Evolutionary conservation across 768 basidiomycete genomes (phyloP).

Genomic region (Mycena leptocephala): DNA sequence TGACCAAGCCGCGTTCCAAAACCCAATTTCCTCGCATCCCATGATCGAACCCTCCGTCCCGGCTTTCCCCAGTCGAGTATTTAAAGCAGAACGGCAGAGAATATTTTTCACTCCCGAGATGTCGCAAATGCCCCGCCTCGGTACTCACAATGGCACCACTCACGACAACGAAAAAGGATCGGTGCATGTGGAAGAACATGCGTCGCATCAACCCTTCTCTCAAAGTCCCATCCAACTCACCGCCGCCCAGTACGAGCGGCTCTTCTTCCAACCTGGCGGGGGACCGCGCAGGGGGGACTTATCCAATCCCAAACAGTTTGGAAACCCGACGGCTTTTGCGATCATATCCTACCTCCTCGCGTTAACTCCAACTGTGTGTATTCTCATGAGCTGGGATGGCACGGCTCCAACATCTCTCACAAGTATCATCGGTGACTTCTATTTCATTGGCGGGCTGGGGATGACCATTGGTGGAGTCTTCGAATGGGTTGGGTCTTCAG

Average conservation of each 20-base stretch:
- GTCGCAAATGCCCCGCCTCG: neutral
- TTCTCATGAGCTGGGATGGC: slow-evolving; percentile 38
- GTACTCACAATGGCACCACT: neutral
- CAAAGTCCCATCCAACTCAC: slow-evolving; percentile 24
- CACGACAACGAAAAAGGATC: slow-evolving; percentile 35
- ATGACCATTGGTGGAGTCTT: slow-evolving; percentile 35
- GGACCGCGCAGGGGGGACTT: neutral
- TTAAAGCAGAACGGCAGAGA: neutral
- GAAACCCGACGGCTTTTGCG: slow-evolving; percentile 36
- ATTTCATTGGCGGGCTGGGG: slow-evolving; percentile 36
- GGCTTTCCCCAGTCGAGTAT: neutral
- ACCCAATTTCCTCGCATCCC: neutral
- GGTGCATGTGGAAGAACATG: slow-evolving; percentile 4
- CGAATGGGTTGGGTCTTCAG: slow-evolving; percentile 36
- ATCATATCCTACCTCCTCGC: slow-evolving; percentile 36
- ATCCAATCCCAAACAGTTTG: slow-evolving; percentile 22
- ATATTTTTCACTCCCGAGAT: neutral
- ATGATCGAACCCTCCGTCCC: neutral
- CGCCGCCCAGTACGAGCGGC: slow-evolving; percentile 36
- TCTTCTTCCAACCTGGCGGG: slow-evolving; percentile 32
- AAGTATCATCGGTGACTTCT: slow-evolving; percentile 32
- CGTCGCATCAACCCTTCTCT: neutral
- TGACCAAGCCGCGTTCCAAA: neutral
- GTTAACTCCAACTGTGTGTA: slow-evolving; percentile 35
- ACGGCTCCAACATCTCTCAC: slow-evolving; percentile 27